Evolutionary conservation across 352 stramenopile genomes (phyloP).

Genomic region (Pythium aristosporum): DNA sequence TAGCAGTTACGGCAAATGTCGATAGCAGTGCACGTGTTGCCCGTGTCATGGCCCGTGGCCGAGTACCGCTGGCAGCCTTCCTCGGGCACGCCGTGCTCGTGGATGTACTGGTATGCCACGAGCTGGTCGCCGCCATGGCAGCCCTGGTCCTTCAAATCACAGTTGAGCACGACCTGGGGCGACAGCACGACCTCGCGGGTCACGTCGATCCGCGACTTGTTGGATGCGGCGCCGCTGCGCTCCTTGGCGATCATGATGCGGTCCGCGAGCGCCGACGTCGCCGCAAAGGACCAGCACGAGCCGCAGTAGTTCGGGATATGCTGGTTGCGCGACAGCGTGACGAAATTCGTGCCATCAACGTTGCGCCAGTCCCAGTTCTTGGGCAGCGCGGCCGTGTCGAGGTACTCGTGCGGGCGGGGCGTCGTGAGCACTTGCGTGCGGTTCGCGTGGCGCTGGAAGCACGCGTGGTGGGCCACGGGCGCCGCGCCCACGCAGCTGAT

Average conservation of each 20-base stretch:
- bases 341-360: conserved; percentile 79
- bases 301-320: conserved; percentile 89
- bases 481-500: conserved; percentile 5
- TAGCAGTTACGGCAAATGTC: conserved; percentile 94
- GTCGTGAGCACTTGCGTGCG: conserved; percentile 65
- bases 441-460: conserved; percentile 73
- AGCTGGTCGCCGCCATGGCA: conserved; percentile 94
- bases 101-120: conserved; percentile 91
- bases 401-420: conserved; percentile 61
- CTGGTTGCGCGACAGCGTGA: conserved; percentile 85
- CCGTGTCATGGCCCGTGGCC: conserved; percentile 90
- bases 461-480: conserved; percentile 30
- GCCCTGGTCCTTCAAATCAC: conserved; percentile 77
- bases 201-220: conserved; percentile 61
- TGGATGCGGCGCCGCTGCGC: conserved; percentile 27
- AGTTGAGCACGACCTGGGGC: conserved; percentile 88
- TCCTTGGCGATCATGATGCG: conserved; percentile 84
- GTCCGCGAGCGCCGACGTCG: conserved; percentile 85
- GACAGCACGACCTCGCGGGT: conserved; percentile 78
- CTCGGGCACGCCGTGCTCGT: conserved; percentile 91
- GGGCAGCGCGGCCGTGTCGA: conserved; percentile 77
- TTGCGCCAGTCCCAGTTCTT: conserved; percentile 93
- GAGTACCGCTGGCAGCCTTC: conserved; percentile 95
- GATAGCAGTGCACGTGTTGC: conserved; percentile 79
- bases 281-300: conserved; percentile 86